These are phyloP conservation scores for Trifolium subterraneum DNA, from an alignment of 306 rosid species.

Conservation along the genomic window DNA sequence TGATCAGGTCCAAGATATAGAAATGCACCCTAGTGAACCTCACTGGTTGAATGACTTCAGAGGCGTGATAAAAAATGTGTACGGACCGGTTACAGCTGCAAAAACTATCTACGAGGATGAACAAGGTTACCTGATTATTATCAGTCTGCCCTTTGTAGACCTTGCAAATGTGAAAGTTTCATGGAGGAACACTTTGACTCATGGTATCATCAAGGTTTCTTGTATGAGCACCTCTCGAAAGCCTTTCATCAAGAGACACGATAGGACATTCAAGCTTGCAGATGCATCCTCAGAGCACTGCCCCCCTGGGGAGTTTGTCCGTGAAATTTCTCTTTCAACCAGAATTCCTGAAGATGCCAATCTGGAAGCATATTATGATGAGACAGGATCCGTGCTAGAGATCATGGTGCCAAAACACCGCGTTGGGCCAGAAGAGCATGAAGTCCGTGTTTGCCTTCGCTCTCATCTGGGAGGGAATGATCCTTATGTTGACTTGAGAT, in stretches of 20 bases:
- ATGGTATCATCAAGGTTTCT: constrained; percentile 86
- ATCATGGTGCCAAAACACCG: constrained; percentile 73
- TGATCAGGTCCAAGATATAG: constrained; percentile 62
- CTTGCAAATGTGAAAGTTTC: constrained; percentile 87
- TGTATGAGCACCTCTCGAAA: constrained; percentile 80
- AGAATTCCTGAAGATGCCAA: constrained; percentile 92
- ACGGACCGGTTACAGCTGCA: constrained; percentile 90
- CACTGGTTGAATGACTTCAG: constrained; percentile 74
- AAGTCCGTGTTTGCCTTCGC: constrained; percentile 60
- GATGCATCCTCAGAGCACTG: constrained; percentile 87
- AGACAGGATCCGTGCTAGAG: constrained; percentile 88
- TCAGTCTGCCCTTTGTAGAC: constrained; percentile 88
- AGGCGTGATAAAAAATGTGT: constrained; percentile 80
- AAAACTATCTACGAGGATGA: constrained; percentile 91
- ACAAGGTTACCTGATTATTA: constrained; percentile 74
- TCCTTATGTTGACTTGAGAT: constrained; percentile 57
- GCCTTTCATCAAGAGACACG: constrained; percentile 76
- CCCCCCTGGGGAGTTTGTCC: constrained; percentile 87
- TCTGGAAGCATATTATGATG: constrained; percentile 86
- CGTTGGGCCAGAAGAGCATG: constrained; percentile 61
- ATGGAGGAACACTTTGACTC: constrained; percentile 85
- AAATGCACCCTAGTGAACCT: constrained; percentile 56
- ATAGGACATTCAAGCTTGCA: constrained; percentile 82
- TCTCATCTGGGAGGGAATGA: constrained; percentile 53
- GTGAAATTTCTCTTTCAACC: constrained; percentile 81